Evolutionary conservation across 192 early-diverging fungal species (phyloP).

Genomic region (Rhizoclosmatium globosum): DNA sequence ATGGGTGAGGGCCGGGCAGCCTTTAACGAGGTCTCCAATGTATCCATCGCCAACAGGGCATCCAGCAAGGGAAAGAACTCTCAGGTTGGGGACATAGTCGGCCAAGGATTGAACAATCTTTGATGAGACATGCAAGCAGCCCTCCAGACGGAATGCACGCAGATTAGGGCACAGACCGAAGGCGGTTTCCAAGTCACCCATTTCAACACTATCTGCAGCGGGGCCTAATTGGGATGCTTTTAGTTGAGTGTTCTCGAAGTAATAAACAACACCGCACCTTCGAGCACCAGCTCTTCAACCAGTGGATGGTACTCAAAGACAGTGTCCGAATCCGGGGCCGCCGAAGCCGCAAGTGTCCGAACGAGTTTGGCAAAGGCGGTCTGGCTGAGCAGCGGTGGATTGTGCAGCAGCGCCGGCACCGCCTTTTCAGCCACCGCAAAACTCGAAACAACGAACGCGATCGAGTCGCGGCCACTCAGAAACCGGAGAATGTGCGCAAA

Average conservation of each 20-base stretch:
- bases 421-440: background rate
- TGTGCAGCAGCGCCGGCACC: slow-evolving; percentile 28
- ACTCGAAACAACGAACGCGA: background rate
- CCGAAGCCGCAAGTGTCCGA: background rate
- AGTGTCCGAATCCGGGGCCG: slow-evolving; percentile 16
- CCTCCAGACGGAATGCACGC: slow-evolving; percentile 12
- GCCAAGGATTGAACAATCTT: slow-evolving; percentile 42
- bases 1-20: slow-evolving; percentile 30
- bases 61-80: slow-evolving; percentile 30
- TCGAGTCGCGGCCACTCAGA: background rate
- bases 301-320: slow-evolving; percentile 35
- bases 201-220: slow-evolving; percentile 40
- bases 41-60: slow-evolving; percentile 45
- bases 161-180: slow-evolving; percentile 36
- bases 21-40: slow-evolving; percentile 25
- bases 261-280: slow-evolving; percentile 20
- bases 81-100: slow-evolving; percentile 34
- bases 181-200: slow-evolving; percentile 41
- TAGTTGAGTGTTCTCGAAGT: background rate
- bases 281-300: slow-evolving; percentile 28
- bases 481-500: slow-evolving; percentile 13
- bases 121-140: slow-evolving; percentile 42
- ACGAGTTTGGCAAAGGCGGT: slow-evolving; percentile 29
- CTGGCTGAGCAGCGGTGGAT: slow-evolving; percentile 22
- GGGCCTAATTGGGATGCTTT: slow-evolving; percentile 13